phyloP scores from a whole-genome alignment of 2,329 filamentous ascomycete species.

The Paracamarosporium sp. region DNA sequence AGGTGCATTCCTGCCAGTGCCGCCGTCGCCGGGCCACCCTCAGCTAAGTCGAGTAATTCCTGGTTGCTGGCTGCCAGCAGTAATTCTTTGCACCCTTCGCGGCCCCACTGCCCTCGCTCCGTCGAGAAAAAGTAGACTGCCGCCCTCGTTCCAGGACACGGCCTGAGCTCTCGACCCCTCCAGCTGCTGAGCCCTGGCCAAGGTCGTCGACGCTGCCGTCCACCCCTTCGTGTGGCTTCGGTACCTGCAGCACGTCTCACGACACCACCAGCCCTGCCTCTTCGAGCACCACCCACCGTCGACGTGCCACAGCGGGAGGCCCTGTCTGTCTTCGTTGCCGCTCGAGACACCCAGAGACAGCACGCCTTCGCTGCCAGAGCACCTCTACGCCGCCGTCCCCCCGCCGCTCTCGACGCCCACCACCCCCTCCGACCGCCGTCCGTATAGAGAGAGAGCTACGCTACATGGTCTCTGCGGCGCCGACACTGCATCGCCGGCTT shows the following conservation, averaged over 20 bases:
- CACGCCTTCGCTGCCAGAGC: constrained; percentile 28
- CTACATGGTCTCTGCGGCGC: constrained; percentile 40
- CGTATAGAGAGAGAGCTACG: constrained; percentile 24
- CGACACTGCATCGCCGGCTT: constrained; percentile 34
- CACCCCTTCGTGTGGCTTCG: constrained; percentile 20
- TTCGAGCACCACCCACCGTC: constrained; percentile 26
- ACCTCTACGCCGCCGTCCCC: constrained; percentile 7
- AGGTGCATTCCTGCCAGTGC: constrained; percentile 34
- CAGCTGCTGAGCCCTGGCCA: constrained; percentile 16
- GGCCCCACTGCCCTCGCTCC: constrained; percentile 38
- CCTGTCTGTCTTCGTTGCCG: constrained; percentile 24
- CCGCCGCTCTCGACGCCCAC: constrained; percentile 23
- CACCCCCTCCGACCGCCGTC: constrained; percentile 23
- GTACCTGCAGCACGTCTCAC: constrained; percentile 18
- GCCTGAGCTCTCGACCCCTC: constrained; percentile 25
- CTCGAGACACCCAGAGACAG: constrained; percentile 25
- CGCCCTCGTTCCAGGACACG: constrained; percentile 12
- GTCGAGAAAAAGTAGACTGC: constrained; percentile 35
- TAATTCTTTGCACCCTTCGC: constrained; percentile 33
- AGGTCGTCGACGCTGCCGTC: constrained; percentile 29
- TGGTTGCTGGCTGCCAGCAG: constrained; percentile 31
- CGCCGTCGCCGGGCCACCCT: constrained; percentile 38
- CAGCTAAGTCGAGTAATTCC: constrained; percentile 40
- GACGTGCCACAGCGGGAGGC: constrained; percentile 37
- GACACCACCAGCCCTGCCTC: constrained; percentile 27